phyloP scores from a whole-genome alignment of 441 rosid species.

The Brassica hybrid region DNA sequence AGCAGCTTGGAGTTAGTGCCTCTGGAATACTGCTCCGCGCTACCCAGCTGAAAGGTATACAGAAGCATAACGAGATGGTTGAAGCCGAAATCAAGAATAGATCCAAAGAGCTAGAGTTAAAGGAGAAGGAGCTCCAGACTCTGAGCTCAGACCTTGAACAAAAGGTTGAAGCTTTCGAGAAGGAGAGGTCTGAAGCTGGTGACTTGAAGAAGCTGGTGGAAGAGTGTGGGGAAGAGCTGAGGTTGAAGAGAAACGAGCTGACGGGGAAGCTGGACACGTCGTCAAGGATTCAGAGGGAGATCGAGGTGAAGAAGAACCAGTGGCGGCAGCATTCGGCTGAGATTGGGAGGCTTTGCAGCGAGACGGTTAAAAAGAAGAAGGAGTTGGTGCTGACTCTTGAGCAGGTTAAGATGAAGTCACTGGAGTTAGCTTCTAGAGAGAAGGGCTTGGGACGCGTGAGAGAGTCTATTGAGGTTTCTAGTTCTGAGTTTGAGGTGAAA shows the following conservation, averaged over 20 bases:
- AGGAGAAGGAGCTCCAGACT: slow-evolving; percentile 29
- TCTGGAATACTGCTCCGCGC: background rate
- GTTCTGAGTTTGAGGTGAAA: slow-evolving; percentile 26
- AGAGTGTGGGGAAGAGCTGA: background rate
- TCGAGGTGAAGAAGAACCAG: background rate
- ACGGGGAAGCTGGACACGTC: background rate
- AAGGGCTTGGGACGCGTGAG: background rate
- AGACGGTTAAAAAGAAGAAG: background rate
- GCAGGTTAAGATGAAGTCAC: background rate
- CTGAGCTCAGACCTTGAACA: slow-evolving; percentile 17
- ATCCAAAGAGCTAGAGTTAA: background rate
- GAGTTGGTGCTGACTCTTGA: background rate
- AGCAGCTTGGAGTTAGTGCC: slow-evolving; percentile 13
- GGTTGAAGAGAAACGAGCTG: background rate
- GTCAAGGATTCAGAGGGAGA: background rate
- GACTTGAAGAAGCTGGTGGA: slow-evolving; percentile 22
- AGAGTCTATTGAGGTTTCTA: slow-evolving; percentile 12
- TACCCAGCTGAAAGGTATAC: slow-evolving; percentile 3
- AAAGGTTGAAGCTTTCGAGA: slow-evolving; percentile 8
- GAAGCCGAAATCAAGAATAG: slow-evolving; percentile 11
- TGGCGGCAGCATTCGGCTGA: background rate
- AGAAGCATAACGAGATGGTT: background rate
- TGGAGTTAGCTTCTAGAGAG: slow-evolving; percentile 15
- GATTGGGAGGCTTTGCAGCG: background rate
- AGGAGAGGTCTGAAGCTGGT: slow-evolving; percentile 30